Evolutionary conservation across 2,329 filamentous ascomycete species (phyloP), one percentile per base, ranked within the genome.

Genomic region (Aspergillus hortae): DNA sequence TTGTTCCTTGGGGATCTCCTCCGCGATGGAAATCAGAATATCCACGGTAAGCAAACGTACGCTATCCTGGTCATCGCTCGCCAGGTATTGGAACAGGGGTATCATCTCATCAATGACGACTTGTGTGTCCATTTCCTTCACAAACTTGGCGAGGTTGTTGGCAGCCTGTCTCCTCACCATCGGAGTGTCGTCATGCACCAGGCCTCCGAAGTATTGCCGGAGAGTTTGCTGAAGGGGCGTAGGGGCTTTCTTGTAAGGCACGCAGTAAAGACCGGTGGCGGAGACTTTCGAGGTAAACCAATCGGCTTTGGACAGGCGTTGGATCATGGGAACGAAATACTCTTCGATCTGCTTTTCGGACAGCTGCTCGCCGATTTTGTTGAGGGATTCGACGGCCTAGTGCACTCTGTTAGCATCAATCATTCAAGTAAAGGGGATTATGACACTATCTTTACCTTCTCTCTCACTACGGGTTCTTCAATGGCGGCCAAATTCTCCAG

Each of bases 281-380:
- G 94, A 99, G 60, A 99, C 94, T 78, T 97, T 99, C 60, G 94
- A 97, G 52, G 94, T 99, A 75, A 99, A 99, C 94, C 94, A 99
- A 77, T 99, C 94, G 75, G 94, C 94, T 82, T 97, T 99, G 60
- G 94, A 95, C 56, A 99, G 89, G 69, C 94, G 90, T 68, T 95
- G 84, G 54, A 92, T 92, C 68, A 99, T 87, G 56, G 94, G 94
- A 63, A 99, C 92, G 77, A 97, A 97, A 76, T 92, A 89, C 67
- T 96, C 90, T 80, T 99, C 94, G 69, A 97, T 87, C 78, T 99
- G 94, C 73, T 90, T 83, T 64, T 90, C 79, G 46, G 91, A 95
- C 51, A 99, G 83, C 71, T 96, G 86, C 69, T 86, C 85, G 82
- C 94, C 97, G 73, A 99, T 97, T 80, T 96, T 99, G 84, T 99